Evolutionary conservation across 106 monocot genomes (phyloP), one percentile per base, ranked within the genome.

Genomic region (Allium cepa): DNA sequence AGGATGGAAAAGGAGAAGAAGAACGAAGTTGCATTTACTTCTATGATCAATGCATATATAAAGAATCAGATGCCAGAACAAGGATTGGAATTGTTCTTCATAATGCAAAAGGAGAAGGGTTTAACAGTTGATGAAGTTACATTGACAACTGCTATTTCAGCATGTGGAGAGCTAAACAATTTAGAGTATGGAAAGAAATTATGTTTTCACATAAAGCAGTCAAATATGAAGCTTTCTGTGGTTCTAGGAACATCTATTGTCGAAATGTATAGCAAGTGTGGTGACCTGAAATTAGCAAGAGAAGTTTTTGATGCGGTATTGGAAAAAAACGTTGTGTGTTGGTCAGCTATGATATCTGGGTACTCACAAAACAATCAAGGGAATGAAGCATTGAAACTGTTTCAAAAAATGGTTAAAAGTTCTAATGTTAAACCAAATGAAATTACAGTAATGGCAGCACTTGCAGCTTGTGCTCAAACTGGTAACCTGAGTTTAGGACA

Each of bases 221-320:
- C 51, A 4, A 12, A 26, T 15, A 61, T 78, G 28, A 36, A 62
- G 47, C 55, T 90, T 10, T 58, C 75, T 51, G 78, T 80, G 14
- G 78, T 76, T 22, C 60, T 85, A 4, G 82, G 80, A 9, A 80
- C 75, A 7, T 71, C 77, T 3, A 84, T 89, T 58, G 78, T 90
- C 0, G 78, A 85, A 28, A 90, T 83, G 90, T 90, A 90, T 59
- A 59, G 80, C 7, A 90, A 85, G 15, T 85, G 85, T 10, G 85
- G 85, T 4, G 64, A 60, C 16, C 36, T 85, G 26, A 74, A 82
- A 0, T 56, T 53, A 46, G 92, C 92, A 12, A 50, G 66, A 9
- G 60, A 83, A 68, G 53, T 85, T 85, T 83, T 83, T 36, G 75
- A 83, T 11, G 47, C 63, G 9, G 75, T 79, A 68, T 59, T 59